phyloP scores from a whole-genome alignment of 1,284 basidiomycete genomes.

The Hemileia vastatrix region DNA sequence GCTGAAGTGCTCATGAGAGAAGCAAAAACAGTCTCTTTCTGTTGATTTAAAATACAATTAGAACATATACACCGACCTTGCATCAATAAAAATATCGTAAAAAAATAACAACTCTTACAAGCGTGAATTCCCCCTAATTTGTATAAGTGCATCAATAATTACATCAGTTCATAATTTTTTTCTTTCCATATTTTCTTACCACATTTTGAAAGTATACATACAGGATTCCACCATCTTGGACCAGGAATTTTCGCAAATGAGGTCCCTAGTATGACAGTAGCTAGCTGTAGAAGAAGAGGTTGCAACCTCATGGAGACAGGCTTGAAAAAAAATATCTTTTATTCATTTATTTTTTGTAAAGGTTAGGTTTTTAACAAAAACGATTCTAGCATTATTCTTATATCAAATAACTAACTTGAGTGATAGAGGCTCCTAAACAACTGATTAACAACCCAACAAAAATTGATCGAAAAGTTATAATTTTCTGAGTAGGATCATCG shows the following conservation, averaged over 20 bases:
- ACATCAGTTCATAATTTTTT: not conserved
- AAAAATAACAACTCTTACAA: too few relatives aligned
- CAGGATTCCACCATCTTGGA: constrained; percentile 21
- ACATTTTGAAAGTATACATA: constrained; percentile 8
- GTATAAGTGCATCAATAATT: not conserved
- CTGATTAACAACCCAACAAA: constrained; percentile 11
- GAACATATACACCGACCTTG: too few relatives aligned
- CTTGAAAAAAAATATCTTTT: too few relatives aligned
- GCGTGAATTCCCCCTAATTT: too few relatives aligned
- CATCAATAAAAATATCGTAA: too few relatives aligned
- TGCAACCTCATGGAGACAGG: too few relatives aligned
- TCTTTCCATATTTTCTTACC: not conserved
- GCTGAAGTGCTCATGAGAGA: constrained; percentile 13
- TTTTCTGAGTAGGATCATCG: not conserved
- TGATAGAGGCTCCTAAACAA: constrained; percentile 11
- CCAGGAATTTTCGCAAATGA: constrained; percentile 11
- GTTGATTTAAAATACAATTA: too few relatives aligned
- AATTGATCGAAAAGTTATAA: constrained; percentile 10
- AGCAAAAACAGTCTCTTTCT: constrained; percentile 20
- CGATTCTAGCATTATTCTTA: too few relatives aligned
- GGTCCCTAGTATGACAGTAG: constrained; percentile 6
- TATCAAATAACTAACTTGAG: constrained; percentile 15
- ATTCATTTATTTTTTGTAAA: too few relatives aligned
- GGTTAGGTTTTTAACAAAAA: too few relatives aligned
- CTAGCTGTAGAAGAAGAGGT: too few relatives aligned